Evolutionary conservation across 83 land plant genomes (phyloP).

Genomic region (Diphasiastrum complanatum): DNA sequence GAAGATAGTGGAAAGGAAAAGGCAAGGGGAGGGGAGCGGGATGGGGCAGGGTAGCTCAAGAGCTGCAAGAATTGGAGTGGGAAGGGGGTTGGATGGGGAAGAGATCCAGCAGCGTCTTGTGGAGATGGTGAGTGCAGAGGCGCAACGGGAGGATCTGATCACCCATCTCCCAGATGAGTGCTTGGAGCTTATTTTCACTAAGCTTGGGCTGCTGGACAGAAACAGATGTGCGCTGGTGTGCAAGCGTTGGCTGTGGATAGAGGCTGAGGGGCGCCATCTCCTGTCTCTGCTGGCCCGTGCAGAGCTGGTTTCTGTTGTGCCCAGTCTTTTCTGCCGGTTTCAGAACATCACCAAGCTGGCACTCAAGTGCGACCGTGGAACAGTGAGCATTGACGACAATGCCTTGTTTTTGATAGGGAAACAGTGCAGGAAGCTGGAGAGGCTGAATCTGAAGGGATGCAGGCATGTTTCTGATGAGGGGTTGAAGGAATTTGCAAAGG

Average conservation of each 20-base stretch:
- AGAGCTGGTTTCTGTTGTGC: constrained; percentile 12
- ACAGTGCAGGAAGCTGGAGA: constrained; percentile 22
- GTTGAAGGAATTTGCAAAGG: constrained; percentile 39
- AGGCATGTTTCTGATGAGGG: constrained; percentile 39
- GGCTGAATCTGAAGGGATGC: constrained; percentile 36
- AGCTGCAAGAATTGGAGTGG: too few species aligned
- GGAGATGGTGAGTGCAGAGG: neutral
- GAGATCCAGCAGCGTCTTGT: neutral
- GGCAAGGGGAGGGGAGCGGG: neutral
- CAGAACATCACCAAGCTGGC: constrained; percentile 28
- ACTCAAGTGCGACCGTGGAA: constrained; percentile 23
- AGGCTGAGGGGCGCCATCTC: constrained; percentile 27
- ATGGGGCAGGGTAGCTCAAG: neutral
- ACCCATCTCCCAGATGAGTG: constrained; percentile 28
- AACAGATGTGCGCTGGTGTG: constrained; percentile 32
- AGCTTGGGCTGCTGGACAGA: constrained; percentile 23
- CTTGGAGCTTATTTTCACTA: constrained; percentile 24
- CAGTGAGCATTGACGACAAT: constrained; percentile 24
- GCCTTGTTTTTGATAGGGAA: constrained; percentile 27
- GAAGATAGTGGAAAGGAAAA: neutral
- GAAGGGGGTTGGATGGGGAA: neutral
- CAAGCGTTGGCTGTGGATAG: constrained; percentile 30
- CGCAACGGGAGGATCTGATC: constrained; percentile 23
- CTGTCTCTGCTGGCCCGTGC: constrained; percentile 22
- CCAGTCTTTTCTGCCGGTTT: constrained; percentile 17